Conservation (phyloP, 2,329 filamentous ascomycete genomes). For the Pleurostoma richardsiae region DNA sequence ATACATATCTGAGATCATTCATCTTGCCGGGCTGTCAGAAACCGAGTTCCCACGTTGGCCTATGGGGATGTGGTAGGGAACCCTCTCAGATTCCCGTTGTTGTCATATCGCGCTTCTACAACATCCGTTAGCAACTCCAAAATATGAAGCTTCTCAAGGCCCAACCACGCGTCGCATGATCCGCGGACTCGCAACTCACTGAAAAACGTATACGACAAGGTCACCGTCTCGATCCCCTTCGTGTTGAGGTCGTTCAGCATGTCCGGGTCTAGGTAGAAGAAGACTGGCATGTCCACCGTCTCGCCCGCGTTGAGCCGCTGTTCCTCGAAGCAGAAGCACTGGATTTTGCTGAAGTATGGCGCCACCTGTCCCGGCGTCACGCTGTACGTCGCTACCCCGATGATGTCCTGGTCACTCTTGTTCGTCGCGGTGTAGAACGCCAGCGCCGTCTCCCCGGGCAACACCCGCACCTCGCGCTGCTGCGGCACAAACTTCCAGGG, state of each 20-base stretch:
- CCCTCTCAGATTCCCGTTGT: slow-evolving; percentile 62
- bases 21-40: too few relatives aligned
- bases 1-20: too few relatives aligned
- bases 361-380: slow-evolving; percentile 94
- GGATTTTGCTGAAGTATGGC: slow-evolving; percentile 98
- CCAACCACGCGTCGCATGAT: background rate
- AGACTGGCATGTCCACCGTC: slow-evolving; percentile 98
- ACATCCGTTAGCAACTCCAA: slow-evolving; percentile 25
- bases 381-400: slow-evolving; percentile 95
- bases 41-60: too few relatives aligned
- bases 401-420: slow-evolving; percentile 84
- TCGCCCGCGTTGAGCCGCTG: slow-evolving; percentile 92
- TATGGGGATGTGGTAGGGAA: slow-evolving; percentile 9
- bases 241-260: slow-evolving; percentile 88
- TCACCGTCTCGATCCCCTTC: slow-evolving; percentile 92
- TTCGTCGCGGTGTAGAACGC: slow-evolving; percentile 98
- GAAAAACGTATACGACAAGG: slow-evolving; percentile 96
- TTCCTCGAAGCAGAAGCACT: slow-evolving; percentile 98
- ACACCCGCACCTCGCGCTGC: slow-evolving; percentile 90
- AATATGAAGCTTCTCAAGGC: too few relatives aligned
- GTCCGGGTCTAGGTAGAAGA: slow-evolving; percentile 98
- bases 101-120: slow-evolving; percentile 77
- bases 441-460: slow-evolving; percentile 92
- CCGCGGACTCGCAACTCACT: slow-evolving; percentile 57
- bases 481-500: slow-evolving; percentile 98